phyloP scores from a whole-genome alignment of 495 filamentous ascomycete genomes.

The Aspergillus asperescens region DNA sequence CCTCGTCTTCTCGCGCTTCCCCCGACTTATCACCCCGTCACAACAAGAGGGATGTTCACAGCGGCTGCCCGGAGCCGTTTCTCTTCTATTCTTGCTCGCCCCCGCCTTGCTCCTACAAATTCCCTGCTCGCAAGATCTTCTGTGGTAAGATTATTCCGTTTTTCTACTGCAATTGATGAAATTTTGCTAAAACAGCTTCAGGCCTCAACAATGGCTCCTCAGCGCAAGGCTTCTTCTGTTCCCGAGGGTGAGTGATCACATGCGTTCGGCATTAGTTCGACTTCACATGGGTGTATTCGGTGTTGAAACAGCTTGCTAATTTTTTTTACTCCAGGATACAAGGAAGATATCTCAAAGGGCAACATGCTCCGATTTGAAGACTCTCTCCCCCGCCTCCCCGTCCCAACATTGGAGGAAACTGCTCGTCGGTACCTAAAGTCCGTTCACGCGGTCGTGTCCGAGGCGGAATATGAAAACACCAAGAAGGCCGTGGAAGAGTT shows the following conservation, averaged over 20 bases:
- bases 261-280: slow-evolving; percentile 6
- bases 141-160: slow-evolving; percentile 26
- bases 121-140: slow-evolving; percentile 37
- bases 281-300: neutral
- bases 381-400: slow-evolving; percentile 83
- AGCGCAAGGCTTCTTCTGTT: slow-evolving; percentile 43
- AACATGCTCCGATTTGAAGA: slow-evolving; percentile 95
- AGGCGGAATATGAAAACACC: slow-evolving; percentile 67
- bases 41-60: slow-evolving; percentile 42
- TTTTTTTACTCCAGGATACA: slow-evolving; percentile 72
- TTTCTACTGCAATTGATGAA: neutral
- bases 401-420: slow-evolving; percentile 92
- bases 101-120: slow-evolving; percentile 35
- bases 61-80: slow-evolving; percentile 46
- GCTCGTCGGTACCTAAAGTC: slow-evolving; percentile 87
- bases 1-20: slow-evolving; percentile 7
- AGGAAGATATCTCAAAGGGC: slow-evolving; percentile 85
- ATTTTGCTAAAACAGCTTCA: slow-evolving; percentile 7
- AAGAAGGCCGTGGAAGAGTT: slow-evolving; percentile 80
- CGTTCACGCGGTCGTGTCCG: slow-evolving; percentile 72
- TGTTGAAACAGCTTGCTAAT: neutral
- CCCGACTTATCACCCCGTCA: slow-evolving; percentile 10
- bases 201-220: slow-evolving; percentile 41
- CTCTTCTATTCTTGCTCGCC: slow-evolving; percentile 35
- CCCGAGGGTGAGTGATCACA: slow-evolving; percentile 44